Base-by-base conservation (phyloP, 2,329 filamentous ascomycete genomes). In the Aspergillus aculeatus region DNA sequence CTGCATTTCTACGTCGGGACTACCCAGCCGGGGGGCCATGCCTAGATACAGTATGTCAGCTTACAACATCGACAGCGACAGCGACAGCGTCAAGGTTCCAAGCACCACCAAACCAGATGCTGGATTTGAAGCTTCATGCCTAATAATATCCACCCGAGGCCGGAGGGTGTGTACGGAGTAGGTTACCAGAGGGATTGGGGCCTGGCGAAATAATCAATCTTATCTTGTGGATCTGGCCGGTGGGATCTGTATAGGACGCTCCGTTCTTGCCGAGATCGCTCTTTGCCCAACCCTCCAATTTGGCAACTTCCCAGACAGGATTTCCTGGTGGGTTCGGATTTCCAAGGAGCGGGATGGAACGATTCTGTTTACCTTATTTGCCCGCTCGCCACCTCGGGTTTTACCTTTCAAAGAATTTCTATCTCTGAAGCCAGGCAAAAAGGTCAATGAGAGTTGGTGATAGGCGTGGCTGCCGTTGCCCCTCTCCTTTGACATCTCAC, bases 201-300 rank as follows among this genome's bases (percentile, higher is more conserved):
- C 10, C 21, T 57, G 54, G 56, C 52, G 35, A 52, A 56, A 54
- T 59, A 63, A 65, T 65, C 60, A 66, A 68, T 65, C 63, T 68
- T 68, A 68, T 66, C 66, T 63, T 66, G 64, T 68, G 66, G 66
- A 63, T 59, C 64, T 50, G 26, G 57, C 47, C 49, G 23, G 41
- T 52, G 44, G 44, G 58, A 38, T 47, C 38, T 54, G 54, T 49
- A 53, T 31, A 41, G 19, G 11, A 38, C 14, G 21, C 51, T 61
- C 49, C 58, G 54, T 60, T 51, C 41, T 56, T 47, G 23, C 57
- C 47, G 51, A 31, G 50, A 56, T 49, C 26, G 31, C 35, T 24
- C 51, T 41, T 24, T 44, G 38, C 38, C 38, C 38, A 44, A 44
- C 16, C 16, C 23, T 50, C 44, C 24, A 49, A 29, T 29, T 29